Evolutionary conservation across 495 filamentous ascomycete species (phyloP).

Genomic region (Hypoxylon lienhwacheense): DNA sequence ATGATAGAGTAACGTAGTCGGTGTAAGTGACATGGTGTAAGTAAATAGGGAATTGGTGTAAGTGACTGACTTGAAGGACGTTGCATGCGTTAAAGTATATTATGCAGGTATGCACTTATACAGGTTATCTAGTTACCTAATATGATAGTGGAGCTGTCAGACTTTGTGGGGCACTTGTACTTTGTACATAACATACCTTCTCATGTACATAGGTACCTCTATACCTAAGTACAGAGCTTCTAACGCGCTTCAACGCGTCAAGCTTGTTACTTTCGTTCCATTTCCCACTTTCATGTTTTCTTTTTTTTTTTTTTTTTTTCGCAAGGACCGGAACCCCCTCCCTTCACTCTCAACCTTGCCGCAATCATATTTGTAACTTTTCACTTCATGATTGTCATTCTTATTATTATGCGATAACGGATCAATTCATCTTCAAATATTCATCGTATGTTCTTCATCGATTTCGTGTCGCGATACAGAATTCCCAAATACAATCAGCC

Average conservation of each 20-base stretch:
- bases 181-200: neutral
- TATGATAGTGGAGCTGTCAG: too few species aligned
- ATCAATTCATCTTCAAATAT: neutral
- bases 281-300: neutral
- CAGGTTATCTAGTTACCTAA: too few species aligned
- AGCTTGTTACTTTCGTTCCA: slow-evolving; percentile 18
- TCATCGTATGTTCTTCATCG: neutral
- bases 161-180: neutral
- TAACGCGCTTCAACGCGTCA: slow-evolving; percentile 36
- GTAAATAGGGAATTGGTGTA: too few species aligned
- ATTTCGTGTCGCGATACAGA: neutral
- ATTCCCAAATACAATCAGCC: neutral
- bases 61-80: too few species aligned
- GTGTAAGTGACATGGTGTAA: too few species aligned
- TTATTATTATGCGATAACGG: neutral
- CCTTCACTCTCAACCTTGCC: neutral
- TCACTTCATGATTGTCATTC: neutral
- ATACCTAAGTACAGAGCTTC: neutral
- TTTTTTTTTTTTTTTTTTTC: too few species aligned
- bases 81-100: too few species aligned
- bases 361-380: slow-evolving; percentile 5
- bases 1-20: too few species aligned
- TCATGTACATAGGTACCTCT: too few species aligned
- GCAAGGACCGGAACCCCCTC: too few species aligned
- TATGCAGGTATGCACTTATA: too few species aligned